phyloP scores from a whole-genome alignment of 2,329 filamentous ascomycete species.

The Blastomyces gilchristii region DNA sequence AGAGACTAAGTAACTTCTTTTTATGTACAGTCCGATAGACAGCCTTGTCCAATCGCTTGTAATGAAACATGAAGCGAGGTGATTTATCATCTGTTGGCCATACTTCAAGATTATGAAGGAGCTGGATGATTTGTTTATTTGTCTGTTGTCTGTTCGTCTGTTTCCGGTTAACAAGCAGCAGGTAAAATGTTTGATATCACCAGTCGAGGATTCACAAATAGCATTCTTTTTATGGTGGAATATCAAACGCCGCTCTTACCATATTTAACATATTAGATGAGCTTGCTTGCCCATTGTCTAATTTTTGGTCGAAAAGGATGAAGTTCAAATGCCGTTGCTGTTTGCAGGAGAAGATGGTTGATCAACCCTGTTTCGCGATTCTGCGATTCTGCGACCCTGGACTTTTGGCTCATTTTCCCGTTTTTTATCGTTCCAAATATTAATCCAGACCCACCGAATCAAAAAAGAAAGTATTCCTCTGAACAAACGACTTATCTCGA shows the following conservation, averaged over 20 bases:
- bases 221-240: no score
- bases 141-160: no score
- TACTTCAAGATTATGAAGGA: no score
- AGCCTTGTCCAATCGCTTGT: background rate
- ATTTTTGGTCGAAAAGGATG: no score
- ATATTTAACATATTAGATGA: no score
- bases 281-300: no score
- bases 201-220: no score
- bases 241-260: no score
- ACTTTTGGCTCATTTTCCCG: background rate
- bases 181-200: background rate
- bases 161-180: background rate
- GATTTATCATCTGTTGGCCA: background rate
- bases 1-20: background rate
- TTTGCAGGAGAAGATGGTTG: background rate
- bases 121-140: no score
- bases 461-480: background rate
- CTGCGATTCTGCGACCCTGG: background rate
- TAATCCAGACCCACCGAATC: background rate
- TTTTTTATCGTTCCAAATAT: background rate
- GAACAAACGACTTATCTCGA: background rate
- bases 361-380: background rate
- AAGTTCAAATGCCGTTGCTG: background rate
- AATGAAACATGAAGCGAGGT: background rate
- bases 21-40: background rate